Percentiles rank a stretch among this genome's conserved stretches.
These are phyloP conservation scores for Pachyrhizus erosus DNA, from an alignment of 306 rosid genomes.

Conservation along the genomic window DNA sequence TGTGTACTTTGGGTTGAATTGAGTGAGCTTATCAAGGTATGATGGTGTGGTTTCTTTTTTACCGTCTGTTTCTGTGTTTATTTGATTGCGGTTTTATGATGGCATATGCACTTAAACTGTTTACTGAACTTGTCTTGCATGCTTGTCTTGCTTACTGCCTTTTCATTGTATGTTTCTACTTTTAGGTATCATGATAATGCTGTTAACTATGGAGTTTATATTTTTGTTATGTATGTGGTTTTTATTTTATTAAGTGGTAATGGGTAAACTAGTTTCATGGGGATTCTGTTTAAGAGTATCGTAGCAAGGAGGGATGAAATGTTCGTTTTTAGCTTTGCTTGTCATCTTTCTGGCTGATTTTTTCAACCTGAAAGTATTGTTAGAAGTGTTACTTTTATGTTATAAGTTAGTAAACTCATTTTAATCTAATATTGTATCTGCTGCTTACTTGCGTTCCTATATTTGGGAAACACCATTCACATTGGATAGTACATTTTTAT, in stretches of 20 bases:
- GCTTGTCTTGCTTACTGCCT: neutral
- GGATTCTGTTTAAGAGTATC: constrained; percentile 14
- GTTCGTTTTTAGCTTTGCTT: constrained; percentile 21
- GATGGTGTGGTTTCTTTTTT: constrained; percentile 9
- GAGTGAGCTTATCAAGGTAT: neutral
- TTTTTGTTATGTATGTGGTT: neutral
- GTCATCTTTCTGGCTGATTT: neutral
- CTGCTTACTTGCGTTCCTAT: neutral
- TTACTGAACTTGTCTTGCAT: constrained; percentile 12
- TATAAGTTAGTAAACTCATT: neutral
- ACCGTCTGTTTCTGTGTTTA: neutral
- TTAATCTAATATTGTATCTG: neutral
- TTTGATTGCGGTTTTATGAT: neutral
- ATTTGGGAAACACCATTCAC: neutral
- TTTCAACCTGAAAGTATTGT: neutral
- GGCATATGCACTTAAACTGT: neutral
- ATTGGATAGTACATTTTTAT: neutral
- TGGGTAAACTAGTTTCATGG: constrained; percentile 31
- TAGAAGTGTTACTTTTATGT: constrained; percentile 1
- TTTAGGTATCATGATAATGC: constrained; percentile 24
- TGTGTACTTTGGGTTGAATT: constrained; percentile 29
- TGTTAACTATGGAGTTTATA: constrained; percentile 19
- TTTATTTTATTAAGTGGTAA: neutral
- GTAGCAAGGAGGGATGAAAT: neutral
- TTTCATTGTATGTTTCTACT: neutral